A percentile compares a stretch with the other conserved stretches of the same genome.
Conservation (phyloP, 805 yeast genomes). For the Suhomyces vadensis region DNA sequence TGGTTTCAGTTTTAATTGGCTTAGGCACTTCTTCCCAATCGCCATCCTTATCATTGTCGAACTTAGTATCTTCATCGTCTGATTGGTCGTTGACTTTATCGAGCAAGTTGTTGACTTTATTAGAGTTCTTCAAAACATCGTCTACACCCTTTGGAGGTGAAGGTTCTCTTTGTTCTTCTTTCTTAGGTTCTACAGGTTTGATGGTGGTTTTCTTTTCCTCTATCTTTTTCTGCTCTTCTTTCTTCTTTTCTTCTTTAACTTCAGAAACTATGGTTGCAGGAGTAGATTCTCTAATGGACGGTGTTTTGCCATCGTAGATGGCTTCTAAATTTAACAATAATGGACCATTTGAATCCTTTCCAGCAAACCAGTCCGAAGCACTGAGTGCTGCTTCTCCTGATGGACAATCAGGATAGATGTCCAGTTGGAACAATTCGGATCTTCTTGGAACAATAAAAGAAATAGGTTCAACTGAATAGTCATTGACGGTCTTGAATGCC, state of each 20-base stretch:
- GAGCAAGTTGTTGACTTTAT: slow-evolving; percentile 35
- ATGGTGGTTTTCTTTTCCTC: slow-evolving; percentile 11
- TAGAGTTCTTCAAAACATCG: slow-evolving; percentile 37
- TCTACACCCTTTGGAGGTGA: slow-evolving; percentile 29
- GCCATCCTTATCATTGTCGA: slow-evolving; percentile 28
- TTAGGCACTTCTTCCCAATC: slow-evolving; percentile 44
- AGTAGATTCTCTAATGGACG: slow-evolving; percentile 45
- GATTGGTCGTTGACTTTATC: slow-evolving; percentile 40
- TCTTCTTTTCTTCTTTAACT: slow-evolving; percentile 23
- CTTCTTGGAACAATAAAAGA: slow-evolving; percentile 93
- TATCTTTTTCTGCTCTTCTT: slow-evolving; percentile 18
- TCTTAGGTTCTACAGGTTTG: slow-evolving; percentile 8
- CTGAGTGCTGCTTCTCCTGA: slow-evolving; percentile 74
- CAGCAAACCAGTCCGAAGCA: slow-evolving; percentile 77
- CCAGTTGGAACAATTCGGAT: slow-evolving; percentile 88
- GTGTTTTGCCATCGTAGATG: slow-evolving; percentile 72
- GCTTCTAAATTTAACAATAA: slow-evolving; percentile 72
- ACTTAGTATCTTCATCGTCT: slow-evolving; percentile 34
- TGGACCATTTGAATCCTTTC: slow-evolving; percentile 83
- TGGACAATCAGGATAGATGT: slow-evolving; percentile 90
- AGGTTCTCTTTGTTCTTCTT: slow-evolving; percentile 11
- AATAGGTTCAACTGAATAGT: slow-evolving; percentile 81
- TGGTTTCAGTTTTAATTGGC: slow-evolving; percentile 19
- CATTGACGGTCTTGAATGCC: slow-evolving; percentile 85
- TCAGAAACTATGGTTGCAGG: slow-evolving; percentile 33